Evolutionary conservation across 148 eudicot species (phyloP).

Genomic region (Hydrangea macrophylla): DNA sequence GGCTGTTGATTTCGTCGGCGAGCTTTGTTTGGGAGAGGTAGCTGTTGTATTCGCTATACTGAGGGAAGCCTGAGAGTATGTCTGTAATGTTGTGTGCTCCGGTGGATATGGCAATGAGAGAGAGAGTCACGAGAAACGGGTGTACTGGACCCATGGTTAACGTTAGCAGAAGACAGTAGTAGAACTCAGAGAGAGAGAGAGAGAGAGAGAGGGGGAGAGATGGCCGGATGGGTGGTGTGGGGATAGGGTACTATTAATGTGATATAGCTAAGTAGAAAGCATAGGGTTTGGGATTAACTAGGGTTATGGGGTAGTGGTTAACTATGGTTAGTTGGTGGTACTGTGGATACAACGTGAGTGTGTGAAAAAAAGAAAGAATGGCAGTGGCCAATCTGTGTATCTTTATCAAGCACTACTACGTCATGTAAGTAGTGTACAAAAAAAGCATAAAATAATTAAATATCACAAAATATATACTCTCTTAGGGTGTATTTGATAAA

Average conservation of each 20-base stretch:
- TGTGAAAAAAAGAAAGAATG: too few species aligned
- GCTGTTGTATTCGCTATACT: constrained; percentile 44
- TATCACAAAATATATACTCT: too few species aligned
- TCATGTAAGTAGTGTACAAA: too few species aligned
- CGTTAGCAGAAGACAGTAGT: background rate
- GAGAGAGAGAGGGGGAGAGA: background rate
- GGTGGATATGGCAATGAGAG: constrained; percentile 10
- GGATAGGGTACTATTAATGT: constrained; percentile 6
- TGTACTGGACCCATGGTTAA: background rate
- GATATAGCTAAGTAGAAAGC: constrained; percentile 5
- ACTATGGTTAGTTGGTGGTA: constrained; percentile 17
- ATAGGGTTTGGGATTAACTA: constrained; percentile 4
- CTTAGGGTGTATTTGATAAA: too few species aligned
- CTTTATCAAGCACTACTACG: too few species aligned
- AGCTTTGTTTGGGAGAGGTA: constrained; percentile 65
- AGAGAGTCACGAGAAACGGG: constrained; percentile 15
- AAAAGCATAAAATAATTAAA: too few species aligned
- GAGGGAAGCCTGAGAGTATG: constrained; percentile 44
- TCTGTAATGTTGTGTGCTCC: constrained; percentile 61
- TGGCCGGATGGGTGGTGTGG: background rate
- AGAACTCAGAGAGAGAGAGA: constrained; percentile 9
- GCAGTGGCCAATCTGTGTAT: too few species aligned
- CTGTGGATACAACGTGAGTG: background rate
- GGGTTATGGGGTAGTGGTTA: constrained; percentile 8
- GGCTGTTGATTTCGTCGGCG: constrained; percentile 78